A percentile compares a stretch with the other conserved stretches of the same genome.
phyloP scores from a whole-genome alignment of 306 rosid species.

The Cyamopsis tetragonoloba region DNA sequence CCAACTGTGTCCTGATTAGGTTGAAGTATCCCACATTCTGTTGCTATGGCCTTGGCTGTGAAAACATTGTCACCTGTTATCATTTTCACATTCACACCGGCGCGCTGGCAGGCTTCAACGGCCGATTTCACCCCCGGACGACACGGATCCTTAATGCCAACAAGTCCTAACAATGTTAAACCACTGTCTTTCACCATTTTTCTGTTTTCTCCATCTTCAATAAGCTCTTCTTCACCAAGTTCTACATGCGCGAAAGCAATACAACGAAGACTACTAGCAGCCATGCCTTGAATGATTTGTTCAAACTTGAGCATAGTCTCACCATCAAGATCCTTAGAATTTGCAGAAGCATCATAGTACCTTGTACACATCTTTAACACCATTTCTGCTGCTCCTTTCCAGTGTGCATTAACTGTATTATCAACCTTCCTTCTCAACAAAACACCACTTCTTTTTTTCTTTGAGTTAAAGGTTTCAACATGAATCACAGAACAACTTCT shows the following conservation, averaged over 20 bases:
- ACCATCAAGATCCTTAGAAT: constrained; percentile 18
- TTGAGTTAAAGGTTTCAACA: constrained; percentile 37
- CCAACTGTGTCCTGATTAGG: not conserved
- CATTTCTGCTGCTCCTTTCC: constrained; percentile 44
- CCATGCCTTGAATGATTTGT: constrained; percentile 29
- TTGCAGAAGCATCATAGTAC: constrained; percentile 26
- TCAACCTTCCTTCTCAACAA: constrained; percentile 21
- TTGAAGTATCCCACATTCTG: constrained; percentile 31
- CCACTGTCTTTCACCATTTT: constrained; percentile 10
- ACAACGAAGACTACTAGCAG: constrained; percentile 34
- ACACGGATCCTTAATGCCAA: constrained; percentile 39
- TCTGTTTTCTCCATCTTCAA: not conserved
- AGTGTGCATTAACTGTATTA: constrained; percentile 19
- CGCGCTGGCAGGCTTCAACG: constrained; percentile 28
- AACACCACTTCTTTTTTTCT: constrained; percentile 32
- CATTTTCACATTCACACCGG: constrained; percentile 37
- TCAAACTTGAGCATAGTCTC: constrained; percentile 3
- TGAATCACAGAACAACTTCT: constrained; percentile 17
- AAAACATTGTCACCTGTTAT: constrained; percentile 38
- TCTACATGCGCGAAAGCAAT: constrained; percentile 27
- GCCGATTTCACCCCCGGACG: constrained; percentile 24
- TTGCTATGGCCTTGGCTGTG: constrained; percentile 39
- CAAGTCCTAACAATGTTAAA: constrained; percentile 28
- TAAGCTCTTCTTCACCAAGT: constrained; percentile 8
- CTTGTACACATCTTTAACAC: constrained; percentile 32